Evolutionary conservation across 768 basidiomycete species (phyloP), one percentile per base, ranked within the genome.

Genomic region (Serpula lacrymans): DNA sequence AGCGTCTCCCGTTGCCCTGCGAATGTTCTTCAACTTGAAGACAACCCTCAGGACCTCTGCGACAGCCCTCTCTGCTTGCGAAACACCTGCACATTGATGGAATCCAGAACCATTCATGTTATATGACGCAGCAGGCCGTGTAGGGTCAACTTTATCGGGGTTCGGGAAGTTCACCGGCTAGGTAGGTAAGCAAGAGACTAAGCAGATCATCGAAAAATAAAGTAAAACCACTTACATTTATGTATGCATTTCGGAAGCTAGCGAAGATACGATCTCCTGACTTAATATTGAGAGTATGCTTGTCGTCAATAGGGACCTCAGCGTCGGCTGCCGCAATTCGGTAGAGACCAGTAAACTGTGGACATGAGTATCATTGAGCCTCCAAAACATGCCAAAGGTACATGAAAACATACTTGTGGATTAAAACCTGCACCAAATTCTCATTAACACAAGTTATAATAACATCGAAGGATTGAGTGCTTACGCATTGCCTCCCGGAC

Each of bases 401-500:
- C n/a, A 39, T 35, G 37, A 29, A 26, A 6, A 5, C 13, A 27
- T 35, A 35, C 34, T 21, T 35, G 34, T 5, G 68, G 65, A 39
- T 59, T 61, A 17, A 70, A 52, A 9, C 64, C 68, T 68, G 35
- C 6, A 28, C 30, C n/a, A 13, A 16, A 14, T 14, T 35, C 34
- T 17, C 13, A n/a, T 21, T 22, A 18, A 21, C 18, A 33, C 37
- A 25, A n/a, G n/a, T 10, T 22, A 20, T 2, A 12, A n/a, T 41
- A 7, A 5, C 23, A 16, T 28, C 11, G 29, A n/a, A n/a, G 14
- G 14, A 11, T n/a, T 13, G 14, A 24, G 22, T 13, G 64, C 69
- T 28, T 34, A 72, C 76, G 60, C 67, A 77, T 69, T 0, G 69
- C 77, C 49, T 80, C 76, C 18, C 68, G 56, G 11, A 74, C 68